These are phyloP conservation scores for Mycena filopes DNA, from an alignment of 768 basidiomycete genomes.

Conservation along the genomic window DNA sequence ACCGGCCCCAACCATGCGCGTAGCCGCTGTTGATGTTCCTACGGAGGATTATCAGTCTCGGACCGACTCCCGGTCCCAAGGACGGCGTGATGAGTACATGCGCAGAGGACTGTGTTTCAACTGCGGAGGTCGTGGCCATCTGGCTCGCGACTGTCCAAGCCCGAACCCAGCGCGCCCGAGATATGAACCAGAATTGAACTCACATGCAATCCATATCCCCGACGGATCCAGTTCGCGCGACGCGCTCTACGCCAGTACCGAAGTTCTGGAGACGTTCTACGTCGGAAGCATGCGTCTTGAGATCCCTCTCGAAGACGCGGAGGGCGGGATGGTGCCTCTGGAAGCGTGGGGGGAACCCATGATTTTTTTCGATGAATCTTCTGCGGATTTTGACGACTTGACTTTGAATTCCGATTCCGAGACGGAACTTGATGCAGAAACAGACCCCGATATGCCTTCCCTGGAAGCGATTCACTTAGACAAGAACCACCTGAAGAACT, in stretches of 20 bases:
- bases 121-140: not conserved
- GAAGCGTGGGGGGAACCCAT: not conserved
- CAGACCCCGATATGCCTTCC: not conserved
- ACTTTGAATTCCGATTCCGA: conserved; percentile 1
- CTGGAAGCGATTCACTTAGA: not conserved
- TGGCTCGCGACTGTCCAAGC: not conserved
- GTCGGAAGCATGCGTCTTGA: not conserved
- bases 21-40: not conserved
- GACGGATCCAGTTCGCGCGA: not conserved
- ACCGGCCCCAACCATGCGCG: too few species aligned
- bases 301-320: conserved; percentile 1
- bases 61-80: not conserved
- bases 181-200: not conserved
- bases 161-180: too few species aligned
- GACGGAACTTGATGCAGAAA: not conserved
- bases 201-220: not conserved
- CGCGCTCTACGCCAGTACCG: not conserved
- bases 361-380: conserved; percentile 1
- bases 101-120: not conserved
- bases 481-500: not conserved
- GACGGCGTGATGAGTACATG: not conserved
- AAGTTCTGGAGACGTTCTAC: not conserved
- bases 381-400: not conserved
- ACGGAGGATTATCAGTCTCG: not conserved
- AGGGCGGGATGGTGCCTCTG: conserved; percentile 12